Evolutionary conservation across 2,329 filamentous ascomycete genomes (phyloP).

Genomic region (Pestalotiopsis sp.): DNA sequence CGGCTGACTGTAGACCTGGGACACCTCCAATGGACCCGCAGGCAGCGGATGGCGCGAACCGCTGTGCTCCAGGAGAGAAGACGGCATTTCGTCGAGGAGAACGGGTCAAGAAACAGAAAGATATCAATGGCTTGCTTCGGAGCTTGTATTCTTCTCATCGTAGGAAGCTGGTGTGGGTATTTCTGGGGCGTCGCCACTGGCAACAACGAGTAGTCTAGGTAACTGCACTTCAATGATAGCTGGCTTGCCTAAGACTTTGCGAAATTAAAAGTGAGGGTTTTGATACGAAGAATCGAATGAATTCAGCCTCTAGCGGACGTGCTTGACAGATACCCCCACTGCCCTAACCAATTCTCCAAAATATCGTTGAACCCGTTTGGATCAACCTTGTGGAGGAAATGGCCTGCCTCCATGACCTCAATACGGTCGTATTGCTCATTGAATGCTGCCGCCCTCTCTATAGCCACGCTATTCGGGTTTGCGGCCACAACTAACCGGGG

Average conservation of each 20-base stretch:
- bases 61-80: slow-evolving; percentile 45
- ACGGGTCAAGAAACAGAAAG: slow-evolving; percentile 38
- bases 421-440: background rate
- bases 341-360: background rate
- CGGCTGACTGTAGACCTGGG: slow-evolving; percentile 45
- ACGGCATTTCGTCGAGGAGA: slow-evolving; percentile 40
- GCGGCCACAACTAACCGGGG: background rate
- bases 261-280: too few relatives aligned
- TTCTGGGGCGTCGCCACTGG: slow-evolving; percentile 64
- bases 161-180: slow-evolving; percentile 58
- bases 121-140: slow-evolving; percentile 47
- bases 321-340: background rate
- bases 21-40: slow-evolving; percentile 60
- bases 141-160: slow-evolving; percentile 45
- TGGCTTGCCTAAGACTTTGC: too few relatives aligned
- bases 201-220: background rate
- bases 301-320: too few relatives aligned
- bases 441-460: background rate
- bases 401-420: background rate
- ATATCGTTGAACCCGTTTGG: background rate
- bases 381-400: background rate
- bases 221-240: too few relatives aligned
- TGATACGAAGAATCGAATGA: too few relatives aligned
- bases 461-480: background rate
- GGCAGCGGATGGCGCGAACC: slow-evolving; percentile 49